These are phyloP conservation scores for Galerina sulciceps DNA, from an alignment of 768 basidiomycete species.

Conservation along the genomic window DNA sequence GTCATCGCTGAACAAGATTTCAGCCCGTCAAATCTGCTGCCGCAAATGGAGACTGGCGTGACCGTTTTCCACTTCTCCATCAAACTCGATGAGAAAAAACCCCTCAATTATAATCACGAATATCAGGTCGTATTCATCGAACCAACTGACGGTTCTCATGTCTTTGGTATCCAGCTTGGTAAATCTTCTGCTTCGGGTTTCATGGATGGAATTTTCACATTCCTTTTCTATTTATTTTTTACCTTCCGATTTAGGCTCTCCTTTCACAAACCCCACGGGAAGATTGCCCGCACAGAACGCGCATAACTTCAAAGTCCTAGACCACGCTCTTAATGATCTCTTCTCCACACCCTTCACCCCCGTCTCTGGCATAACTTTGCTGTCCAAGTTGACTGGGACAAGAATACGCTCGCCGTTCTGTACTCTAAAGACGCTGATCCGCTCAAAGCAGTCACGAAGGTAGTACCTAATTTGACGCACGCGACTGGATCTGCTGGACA, in stretches of 20 bases:
- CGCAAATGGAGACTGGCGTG: slow-evolving; percentile 44
- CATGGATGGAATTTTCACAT: too few relatives aligned
- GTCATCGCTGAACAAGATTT: slow-evolving; percentile 53
- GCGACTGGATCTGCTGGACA: slow-evolving; percentile 45
- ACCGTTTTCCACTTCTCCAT: slow-evolving; percentile 56
- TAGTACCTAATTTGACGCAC: slow-evolving; percentile 44
- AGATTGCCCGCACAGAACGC: slow-evolving; percentile 44
- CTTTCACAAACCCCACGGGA: slow-evolving; percentile 58
- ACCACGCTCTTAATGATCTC: slow-evolving; percentile 55
- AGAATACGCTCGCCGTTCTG: slow-evolving; percentile 50
- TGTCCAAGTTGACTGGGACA: slow-evolving; percentile 58
- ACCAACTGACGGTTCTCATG: slow-evolving; percentile 59
- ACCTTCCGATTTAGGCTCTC: slow-evolving; percentile 43
- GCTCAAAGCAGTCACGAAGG: slow-evolving; percentile 46
- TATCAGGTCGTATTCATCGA: slow-evolving; percentile 71
- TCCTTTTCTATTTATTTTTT: too few relatives aligned
- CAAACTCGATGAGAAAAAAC: slow-evolving; percentile 30
- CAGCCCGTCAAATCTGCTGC: slow-evolving; percentile 39
- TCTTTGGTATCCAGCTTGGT: slow-evolving; percentile 67
- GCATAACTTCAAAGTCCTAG: slow-evolving; percentile 55
- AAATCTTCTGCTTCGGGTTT: neutral
- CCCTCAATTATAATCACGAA: slow-evolving; percentile 59
- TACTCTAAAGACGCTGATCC: slow-evolving; percentile 48
- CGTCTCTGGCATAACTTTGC: slow-evolving; percentile 65
- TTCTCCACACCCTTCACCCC: slow-evolving; percentile 50